These are phyloP conservation scores for Margaritispora aquatica DNA, from an alignment of 495 filamentous ascomycete genomes.

Conservation along the genomic window DNA sequence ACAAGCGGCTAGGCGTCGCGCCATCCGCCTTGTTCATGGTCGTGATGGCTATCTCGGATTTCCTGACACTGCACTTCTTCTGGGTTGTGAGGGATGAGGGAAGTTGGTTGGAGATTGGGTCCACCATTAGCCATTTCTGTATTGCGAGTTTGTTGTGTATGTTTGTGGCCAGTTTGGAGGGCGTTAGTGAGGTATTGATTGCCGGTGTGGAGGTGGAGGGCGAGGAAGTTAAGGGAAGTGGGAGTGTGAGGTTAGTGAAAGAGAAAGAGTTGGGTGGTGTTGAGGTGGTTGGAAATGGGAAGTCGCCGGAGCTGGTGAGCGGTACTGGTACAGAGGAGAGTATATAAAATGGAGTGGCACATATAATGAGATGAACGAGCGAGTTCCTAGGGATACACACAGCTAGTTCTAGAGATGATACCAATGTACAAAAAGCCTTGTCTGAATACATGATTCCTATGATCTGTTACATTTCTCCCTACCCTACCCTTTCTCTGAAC, in stretches of 20 bases:
- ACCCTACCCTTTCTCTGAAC: too few relatives aligned
- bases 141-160: slow-evolving; percentile 86
- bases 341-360: too few relatives aligned
- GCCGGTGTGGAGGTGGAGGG: slow-evolving; percentile 69
- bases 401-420: too few relatives aligned
- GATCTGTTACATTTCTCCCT: too few relatives aligned
- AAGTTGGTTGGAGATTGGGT: slow-evolving; percentile 95
- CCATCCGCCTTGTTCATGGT: slow-evolving; percentile 88
- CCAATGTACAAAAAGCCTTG: too few relatives aligned
- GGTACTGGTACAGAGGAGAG: too few relatives aligned
- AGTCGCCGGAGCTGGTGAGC: too few relatives aligned
- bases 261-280: slow-evolving; percentile 22
- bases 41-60: slow-evolving; percentile 86
- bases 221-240: too few relatives aligned
- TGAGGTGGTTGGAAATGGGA: too few relatives aligned
- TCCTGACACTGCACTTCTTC: slow-evolving; percentile 95
- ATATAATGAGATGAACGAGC: too few relatives aligned
- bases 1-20: slow-evolving; percentile 72
- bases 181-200: slow-evolving; percentile 77
- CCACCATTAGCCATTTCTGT: slow-evolving; percentile 87
- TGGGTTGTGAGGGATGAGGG: slow-evolving; percentile 95
- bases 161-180: slow-evolving; percentile 86
- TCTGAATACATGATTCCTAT: too few relatives aligned
- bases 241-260: slow-evolving; percentile 18
- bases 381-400: too few relatives aligned